Conservation (phyloP, 495 filamentous ascomycete genomes). For the Neurospora africana region DNA sequence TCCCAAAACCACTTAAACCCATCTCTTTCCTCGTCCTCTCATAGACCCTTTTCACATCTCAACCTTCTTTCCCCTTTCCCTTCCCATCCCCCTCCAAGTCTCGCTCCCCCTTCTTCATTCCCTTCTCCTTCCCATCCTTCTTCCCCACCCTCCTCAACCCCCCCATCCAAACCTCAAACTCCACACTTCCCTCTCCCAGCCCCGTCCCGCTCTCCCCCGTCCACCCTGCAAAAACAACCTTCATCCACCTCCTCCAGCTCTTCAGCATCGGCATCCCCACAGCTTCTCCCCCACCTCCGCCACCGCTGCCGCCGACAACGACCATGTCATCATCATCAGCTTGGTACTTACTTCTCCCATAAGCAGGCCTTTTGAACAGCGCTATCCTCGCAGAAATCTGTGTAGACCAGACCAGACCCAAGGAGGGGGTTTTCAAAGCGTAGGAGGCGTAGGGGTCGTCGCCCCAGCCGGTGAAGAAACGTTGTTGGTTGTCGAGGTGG, state of each 20-base stretch:
- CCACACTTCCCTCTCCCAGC: constrained; percentile 32
- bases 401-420: constrained; percentile 85
- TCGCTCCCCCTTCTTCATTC: neutral
- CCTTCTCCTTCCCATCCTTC: constrained; percentile 11
- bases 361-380: constrained; percentile 51
- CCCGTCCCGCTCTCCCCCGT: constrained; percentile 35
- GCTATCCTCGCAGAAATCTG: constrained; percentile 76
- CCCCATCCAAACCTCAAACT: constrained; percentile 47
- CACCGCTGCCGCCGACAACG: too few species aligned
- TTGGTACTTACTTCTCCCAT: constrained; percentile 19
- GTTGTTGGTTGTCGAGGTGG: constrained; percentile 76
- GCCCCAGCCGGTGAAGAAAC: constrained; percentile 93
- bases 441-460: constrained; percentile 36
- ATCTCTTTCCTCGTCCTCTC: too few species aligned
- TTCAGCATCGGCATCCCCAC: constrained; percentile 17
- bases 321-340: constrained; percentile 5
- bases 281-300: too few species aligned
- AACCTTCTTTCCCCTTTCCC: too few species aligned
- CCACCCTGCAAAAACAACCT: constrained; percentile 72
- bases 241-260: constrained; percentile 56
- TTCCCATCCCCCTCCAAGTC: too few species aligned
- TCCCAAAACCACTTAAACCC: neutral
- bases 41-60: too few species aligned
- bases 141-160: constrained; percentile 36
- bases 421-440: constrained; percentile 66